phyloP scores from a whole-genome alignment of 2,329 filamentous ascomycete species.

The Aspergillus fructus region DNA sequence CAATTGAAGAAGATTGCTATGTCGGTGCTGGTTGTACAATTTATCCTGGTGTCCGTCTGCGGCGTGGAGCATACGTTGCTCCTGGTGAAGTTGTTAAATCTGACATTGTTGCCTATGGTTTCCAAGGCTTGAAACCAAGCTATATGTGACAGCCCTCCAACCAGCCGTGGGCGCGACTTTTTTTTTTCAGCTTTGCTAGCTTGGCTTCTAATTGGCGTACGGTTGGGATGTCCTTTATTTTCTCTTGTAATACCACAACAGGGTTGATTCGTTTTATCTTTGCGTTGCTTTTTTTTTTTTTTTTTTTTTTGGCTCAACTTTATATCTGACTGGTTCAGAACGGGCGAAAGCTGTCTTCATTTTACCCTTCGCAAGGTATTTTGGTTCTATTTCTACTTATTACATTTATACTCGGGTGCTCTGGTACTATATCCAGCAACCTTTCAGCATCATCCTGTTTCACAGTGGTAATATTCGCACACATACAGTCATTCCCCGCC shows the following conservation, averaged over 20 bases:
- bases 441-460: background rate
- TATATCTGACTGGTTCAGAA: conserved; percentile 15
- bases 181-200: background rate
- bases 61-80: conserved; percentile 44
- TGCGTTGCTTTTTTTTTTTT: background rate
- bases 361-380: background rate
- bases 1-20: conserved; percentile 71
- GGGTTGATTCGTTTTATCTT: background rate
- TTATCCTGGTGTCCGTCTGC: conserved; percentile 45
- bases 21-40: conserved; percentile 65
- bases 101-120: conserved; percentile 44
- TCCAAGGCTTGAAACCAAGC: conserved; percentile 42
- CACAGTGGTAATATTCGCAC: too few species aligned
- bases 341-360: background rate
- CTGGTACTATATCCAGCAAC: background rate
- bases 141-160: conserved; percentile 33
- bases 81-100: conserved; percentile 45
- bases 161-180: too few species aligned
- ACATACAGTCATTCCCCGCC: background rate
- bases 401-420: background rate
- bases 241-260: conserved; percentile 1
- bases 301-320: background rate
- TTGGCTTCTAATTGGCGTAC: background rate
- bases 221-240: background rate
- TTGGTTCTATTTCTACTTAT: background rate